Evolutionary conservation across 1,284 basidiomycete genomes (phyloP), one percentile per base, ranked within the genome.

Genomic region (Ceratobasidium sp.): DNA sequence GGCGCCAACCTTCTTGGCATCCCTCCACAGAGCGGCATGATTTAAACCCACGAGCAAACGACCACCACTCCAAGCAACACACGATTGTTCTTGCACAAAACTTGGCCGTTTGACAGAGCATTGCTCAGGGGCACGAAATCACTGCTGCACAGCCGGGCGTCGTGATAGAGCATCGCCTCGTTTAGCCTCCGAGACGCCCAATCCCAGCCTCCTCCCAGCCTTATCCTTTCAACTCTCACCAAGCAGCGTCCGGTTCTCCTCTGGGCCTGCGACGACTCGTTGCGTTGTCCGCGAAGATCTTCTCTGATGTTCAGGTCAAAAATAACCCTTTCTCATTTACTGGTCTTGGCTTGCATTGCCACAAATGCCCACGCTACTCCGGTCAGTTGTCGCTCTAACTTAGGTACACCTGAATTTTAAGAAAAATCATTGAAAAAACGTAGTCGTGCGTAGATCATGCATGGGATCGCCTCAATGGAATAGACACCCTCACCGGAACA

Each of bases 101-200:
- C 23, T 50, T 28, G 23, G 10, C 50, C 26, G 50, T 10, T 52
- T 30, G 10, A 10, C 26, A 18, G 55, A 57, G 26, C 50, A 52
- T 26, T 52, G 50, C 5, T 26, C 50, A 52, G 50, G 50, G 50
- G 50, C 28, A 52, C 46, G 9, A 28, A 5, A 45, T 23, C n/a
- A 8, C 23, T 12, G 21, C 18, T 46, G 52, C 64, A 69, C 64
- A 69, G 64, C 64, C 64, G 23, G 32, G 21, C 53, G 32, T 46
- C 52, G 36, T 45, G 21, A 69, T 57, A 69, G 36, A 69, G 39
- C 50, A 52, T 52, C 50, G 50, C 50, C 50, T 52, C 50, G 23
- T 21, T 3, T 39, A 14, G 8, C 52, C 26, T 41, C 64, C 36
- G 32, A 69, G 57, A 23, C 64, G 34, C 21, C 43, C 64, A 50